Evolutionary conservation across 1,284 basidiomycete genomes (phyloP), one percentile per base, ranked within the genome.

Genomic region (Cutaneotrichosporon sp.): DNA sequence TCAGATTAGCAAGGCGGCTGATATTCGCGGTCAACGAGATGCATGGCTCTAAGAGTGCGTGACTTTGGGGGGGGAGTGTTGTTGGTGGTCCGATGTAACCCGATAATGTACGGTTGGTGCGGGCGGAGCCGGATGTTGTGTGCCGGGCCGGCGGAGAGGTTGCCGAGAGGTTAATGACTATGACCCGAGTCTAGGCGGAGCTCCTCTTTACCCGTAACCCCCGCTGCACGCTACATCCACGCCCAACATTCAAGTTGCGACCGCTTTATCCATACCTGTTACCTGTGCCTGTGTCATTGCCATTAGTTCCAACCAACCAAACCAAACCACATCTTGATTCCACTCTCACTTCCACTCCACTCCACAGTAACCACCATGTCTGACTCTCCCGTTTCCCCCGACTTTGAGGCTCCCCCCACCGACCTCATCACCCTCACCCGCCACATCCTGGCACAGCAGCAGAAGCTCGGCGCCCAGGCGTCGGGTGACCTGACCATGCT

Each of bases 401-500:
- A 68, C 67, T 68, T 68, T 50, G 88, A 91, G 72, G 79, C 84
- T 63, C 90, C 90, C 69, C 88, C 84, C 82, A 90, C 90, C 61
- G 92, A 96, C 78, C 84, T 96, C 76, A 91, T 95, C 83, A 96
- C 92, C 62, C 86, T 96, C 76, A 96, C 92, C 66, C 86, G 92
- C 67, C 91, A 95, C 84, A 90, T 96, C 76, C 85, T 96, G 60
- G 84, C 84, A 60, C 89, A 92, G 77, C 92, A 94, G 81, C 82
- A 90, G 72, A 87, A 87, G 63, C 83, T 94, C 38, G 92, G 92
- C 51, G 81, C 86, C 13, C 81, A 85, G 13, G 93, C 93, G 13
- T 91, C 91, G 1, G 96, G 97, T 70, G 97, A 99, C 82, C 84
- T 99, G 63, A 99, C 97, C 18, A 83, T 99, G 68, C 85, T 99